Conservation (phyloP, 2,329 filamentous ascomycete genomes). For the Fusarium nanum region DNA sequence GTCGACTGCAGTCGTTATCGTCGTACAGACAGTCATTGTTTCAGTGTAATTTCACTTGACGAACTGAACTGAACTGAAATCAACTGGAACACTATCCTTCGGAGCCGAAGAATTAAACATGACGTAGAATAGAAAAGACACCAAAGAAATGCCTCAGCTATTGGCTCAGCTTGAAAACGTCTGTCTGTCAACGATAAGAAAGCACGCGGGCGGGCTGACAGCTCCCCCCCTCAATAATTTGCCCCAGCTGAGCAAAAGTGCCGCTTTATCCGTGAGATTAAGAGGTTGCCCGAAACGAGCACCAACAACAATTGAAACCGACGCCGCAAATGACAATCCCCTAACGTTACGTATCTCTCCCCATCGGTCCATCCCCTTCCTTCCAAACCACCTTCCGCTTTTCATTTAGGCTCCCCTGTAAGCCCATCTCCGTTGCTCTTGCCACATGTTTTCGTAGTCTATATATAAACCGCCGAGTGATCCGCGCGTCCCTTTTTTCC, state of each 20-base stretch:
- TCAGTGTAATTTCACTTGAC: neutral
- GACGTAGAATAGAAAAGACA: neutral
- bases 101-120: constrained; percentile 1
- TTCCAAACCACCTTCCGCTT: constrained; percentile 30
- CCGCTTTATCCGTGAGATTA: constrained; percentile 36
- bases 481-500: constrained; percentile 1
- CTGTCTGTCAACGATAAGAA: neutral
- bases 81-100: neutral
- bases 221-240: constrained; percentile 14
- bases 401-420: constrained; percentile 19
- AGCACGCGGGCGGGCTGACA: constrained; percentile 20
- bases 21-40: neutral
- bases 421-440: neutral
- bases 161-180: neutral
- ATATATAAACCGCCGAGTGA: constrained; percentile 15
- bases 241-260: constrained; percentile 33
- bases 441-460: constrained; percentile 2
- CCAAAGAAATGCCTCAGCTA: neutral
- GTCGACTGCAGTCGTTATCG: neutral
- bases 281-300: constrained; percentile 9
- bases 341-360: constrained; percentile 25
- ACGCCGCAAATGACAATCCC: neutral
- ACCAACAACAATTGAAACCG: constrained; percentile 12
- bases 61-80: neutral
- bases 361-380: neutral